Base-by-base conservation (phyloP, 2,329 filamentous ascomycete genomes). In the Alternaria triticimaculans region DNA sequence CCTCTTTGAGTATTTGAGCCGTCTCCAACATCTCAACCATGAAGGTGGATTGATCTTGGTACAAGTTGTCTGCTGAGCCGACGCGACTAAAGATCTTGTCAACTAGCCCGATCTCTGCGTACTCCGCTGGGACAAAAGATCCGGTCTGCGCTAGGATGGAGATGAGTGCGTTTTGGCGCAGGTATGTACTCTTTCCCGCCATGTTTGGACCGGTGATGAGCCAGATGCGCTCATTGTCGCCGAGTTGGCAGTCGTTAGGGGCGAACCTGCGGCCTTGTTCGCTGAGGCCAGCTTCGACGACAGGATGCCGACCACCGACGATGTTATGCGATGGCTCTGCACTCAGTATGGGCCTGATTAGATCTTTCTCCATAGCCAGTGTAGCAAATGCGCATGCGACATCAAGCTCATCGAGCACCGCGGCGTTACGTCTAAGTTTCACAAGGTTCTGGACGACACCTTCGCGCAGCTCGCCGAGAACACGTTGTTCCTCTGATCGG, bases 1-100 rank as follows among this genome's bases (percentile, higher is more conserved):
- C 95, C 69, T 92, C 87, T 64, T 91, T 92, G 56, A 99, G 86
- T 57, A 99, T 99, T 25, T 91, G 87, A 2, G 95, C 94, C 20
- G 96, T 97, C 81, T 99, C 96, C 3, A 97, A 87, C 96, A 99
- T 99, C 82, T 99, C 96, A 1, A 98, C 93, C 96, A 99, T 98
- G 81, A 99, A 99, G 0, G 96, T 99, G 57, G 93, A 97, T 80
- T 98, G 94, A 82, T 97, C 92, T 55, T 89, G 88, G 82, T 92
- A 97, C n/a, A 99, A 85, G 77, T 97, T 95, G 79, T 99, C 96
- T 2, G 95, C 96, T 1, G 94, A 96, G 2, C 96, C 96, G 25
- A 76, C 83, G 4, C 96, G 92, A 76, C 91, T 96, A 83, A 97
- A 98, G 58, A 99, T 91, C 73, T 95, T 93, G 81, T 99, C 96